Evolutionary conservation across 768 basidiomycete species (phyloP).

Genomic region (Lentinus tigrinus): DNA sequence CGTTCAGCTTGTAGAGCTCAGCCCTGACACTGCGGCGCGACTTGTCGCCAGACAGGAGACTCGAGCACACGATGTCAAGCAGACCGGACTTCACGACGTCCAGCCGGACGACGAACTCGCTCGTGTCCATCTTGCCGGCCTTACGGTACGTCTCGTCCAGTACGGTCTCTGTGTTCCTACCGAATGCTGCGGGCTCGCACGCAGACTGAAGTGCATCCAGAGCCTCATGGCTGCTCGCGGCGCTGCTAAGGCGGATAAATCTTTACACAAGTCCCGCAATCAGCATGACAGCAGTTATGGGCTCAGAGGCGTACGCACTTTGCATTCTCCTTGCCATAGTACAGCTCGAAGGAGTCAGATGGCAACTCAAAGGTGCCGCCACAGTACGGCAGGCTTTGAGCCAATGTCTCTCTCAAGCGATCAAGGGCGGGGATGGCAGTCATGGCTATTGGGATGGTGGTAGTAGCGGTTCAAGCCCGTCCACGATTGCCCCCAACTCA

Average conservation of each 20-base stretch:
- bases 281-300: too few species aligned
- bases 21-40: slow-evolving; percentile 22
- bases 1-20: slow-evolving; percentile 47
- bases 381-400: too few species aligned
- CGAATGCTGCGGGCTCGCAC: slow-evolving; percentile 44
- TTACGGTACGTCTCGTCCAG: slow-evolving; percentile 47
- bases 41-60: not conserved
- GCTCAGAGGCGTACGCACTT: not conserved
- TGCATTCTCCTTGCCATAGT: too few species aligned
- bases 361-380: too few species aligned
- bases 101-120: slow-evolving; percentile 36
- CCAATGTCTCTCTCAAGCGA: too few species aligned
- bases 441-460: too few species aligned
- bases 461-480: too few species aligned
- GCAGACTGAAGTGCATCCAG: slow-evolving; percentile 31
- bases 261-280: not conserved
- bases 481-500: too few species aligned
- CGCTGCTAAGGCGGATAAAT: slow-evolving; percentile 13
- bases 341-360: too few species aligned
- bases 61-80: slow-evolving; percentile 23
- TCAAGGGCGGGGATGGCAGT: too few species aligned
- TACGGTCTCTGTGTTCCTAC: slow-evolving; percentile 35
- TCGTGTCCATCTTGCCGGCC: slow-evolving; percentile 42
- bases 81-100: slow-evolving; percentile 29
- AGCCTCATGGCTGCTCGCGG: not conserved